A percentile compares a stretch with the other conserved stretches of the same genome.
Conservation (phyloP, 768 basidiomycete species). For the Agaricus sinodeliciosus region DNA sequence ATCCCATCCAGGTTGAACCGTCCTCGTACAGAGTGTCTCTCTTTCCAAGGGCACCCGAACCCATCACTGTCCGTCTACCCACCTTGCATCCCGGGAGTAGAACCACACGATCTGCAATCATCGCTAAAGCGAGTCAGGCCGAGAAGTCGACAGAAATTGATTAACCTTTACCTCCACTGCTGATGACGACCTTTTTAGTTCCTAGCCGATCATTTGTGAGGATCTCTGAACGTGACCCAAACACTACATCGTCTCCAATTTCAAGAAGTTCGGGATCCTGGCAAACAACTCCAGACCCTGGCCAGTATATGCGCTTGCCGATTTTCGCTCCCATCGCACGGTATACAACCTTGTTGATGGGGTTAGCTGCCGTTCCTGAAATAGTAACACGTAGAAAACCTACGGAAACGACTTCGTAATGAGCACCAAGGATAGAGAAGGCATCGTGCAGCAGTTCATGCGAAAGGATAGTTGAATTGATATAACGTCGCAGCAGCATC, state of each 20-base stretch:
- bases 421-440: conserved; percentile 37
- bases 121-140: conserved; percentile 22
- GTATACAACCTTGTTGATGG: conserved; percentile 24
- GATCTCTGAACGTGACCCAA: conserved; percentile 38
- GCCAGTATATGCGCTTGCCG: conserved; percentile 43
- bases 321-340: conserved; percentile 46
- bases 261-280: conserved; percentile 41
- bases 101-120: conserved; percentile 44
- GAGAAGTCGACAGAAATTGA: neutral
- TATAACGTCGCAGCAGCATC: conserved; percentile 28
- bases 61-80: conserved; percentile 36
- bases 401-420: conserved; percentile 41
- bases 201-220: conserved; percentile 39
- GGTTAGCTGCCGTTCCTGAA: neutral
- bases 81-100: conserved; percentile 36
- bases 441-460: conserved; percentile 27
- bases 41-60: conserved; percentile 39
- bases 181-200: conserved; percentile 31
- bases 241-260: conserved; percentile 43
- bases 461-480: conserved; percentile 31
- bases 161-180: conserved; percentile 26
- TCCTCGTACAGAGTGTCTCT: conserved; percentile 33
- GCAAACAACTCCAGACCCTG: conserved; percentile 38
- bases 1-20: conserved; percentile 42
- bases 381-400: conserved; percentile 2